Percentiles rank a stretch among this genome's conserved stretches.
Evolutionary conservation across 768 basidiomycete species (phyloP).

Genomic region (Mycena vitilis): DNA sequence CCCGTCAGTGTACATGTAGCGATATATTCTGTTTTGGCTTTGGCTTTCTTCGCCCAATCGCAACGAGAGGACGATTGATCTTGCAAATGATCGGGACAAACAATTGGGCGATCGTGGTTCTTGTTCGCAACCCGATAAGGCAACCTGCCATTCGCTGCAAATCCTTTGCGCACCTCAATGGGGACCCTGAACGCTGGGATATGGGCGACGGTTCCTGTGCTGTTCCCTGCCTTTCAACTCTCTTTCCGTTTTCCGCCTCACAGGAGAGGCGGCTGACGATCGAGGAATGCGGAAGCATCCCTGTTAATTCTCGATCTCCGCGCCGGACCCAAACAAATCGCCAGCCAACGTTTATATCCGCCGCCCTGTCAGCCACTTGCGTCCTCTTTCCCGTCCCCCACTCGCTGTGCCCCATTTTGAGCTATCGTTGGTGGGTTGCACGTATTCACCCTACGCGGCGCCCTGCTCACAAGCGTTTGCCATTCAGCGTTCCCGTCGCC

Average conservation of each 20-base stretch:
- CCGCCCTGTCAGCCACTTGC: conserved; percentile 5
- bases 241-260: conserved; percentile 24
- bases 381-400: background rate
- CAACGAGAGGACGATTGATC: background rate
- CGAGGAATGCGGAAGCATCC: conserved; percentile 19
- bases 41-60: conserved; percentile 17
- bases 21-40: conserved; percentile 7
- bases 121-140: conserved; percentile 12
- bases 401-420: background rate
- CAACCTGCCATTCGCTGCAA: background rate
- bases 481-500: conserved; percentile 9
- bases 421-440: conserved; percentile 2
- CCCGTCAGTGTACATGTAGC: background rate
- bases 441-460: background rate
- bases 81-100: conserved; percentile 10
- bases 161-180: too few species aligned
- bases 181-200: background rate
- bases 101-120: conserved; percentile 15
- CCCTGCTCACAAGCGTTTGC: background rate
- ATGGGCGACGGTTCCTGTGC: conserved; percentile 3
- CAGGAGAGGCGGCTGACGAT: conserved; percentile 26
- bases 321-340: conserved; percentile 26
- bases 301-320: conserved; percentile 21
- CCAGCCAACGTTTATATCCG: conserved; percentile 14
- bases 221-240: background rate